These are phyloP conservation scores for Arabidopsis lyrata DNA, from an alignment of 441 rosid genomes.

Conservation along the genomic window DNA sequence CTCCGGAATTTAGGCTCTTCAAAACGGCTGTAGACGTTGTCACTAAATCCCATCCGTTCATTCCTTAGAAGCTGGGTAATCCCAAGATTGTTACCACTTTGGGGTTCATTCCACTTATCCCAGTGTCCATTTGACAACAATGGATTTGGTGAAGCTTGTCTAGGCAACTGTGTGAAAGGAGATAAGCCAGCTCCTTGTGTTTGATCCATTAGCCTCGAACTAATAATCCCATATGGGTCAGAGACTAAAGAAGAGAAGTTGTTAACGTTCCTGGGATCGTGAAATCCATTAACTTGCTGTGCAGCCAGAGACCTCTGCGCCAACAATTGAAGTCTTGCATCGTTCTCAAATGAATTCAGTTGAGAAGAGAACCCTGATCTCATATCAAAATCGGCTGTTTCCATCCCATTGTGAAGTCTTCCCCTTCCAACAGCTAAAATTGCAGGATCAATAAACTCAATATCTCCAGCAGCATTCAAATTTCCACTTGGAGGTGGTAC, in stretches of 20 bases:
- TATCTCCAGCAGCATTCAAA: constrained; percentile 54
- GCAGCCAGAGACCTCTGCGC: constrained; percentile 49
- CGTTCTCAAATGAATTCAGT: constrained; percentile 65
- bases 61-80: constrained; percentile 69
- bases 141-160: constrained; percentile 67
- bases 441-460: constrained; percentile 95
- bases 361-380: constrained; percentile 64
- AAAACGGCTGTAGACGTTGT: constrained; percentile 52
- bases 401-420: constrained; percentile 46
- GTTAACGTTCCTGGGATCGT: constrained; percentile 51
- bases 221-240: constrained; percentile 67
- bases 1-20: constrained; percentile 72
- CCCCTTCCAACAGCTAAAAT: constrained; percentile 96
- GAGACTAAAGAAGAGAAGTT: constrained; percentile 51
- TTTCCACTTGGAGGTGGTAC: constrained; percentile 55
- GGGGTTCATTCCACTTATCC: constrained; percentile 84
- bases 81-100: constrained; percentile 59
- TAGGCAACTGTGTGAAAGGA: constrained; percentile 58
- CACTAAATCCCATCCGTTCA: constrained; percentile 73
- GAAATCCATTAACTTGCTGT: constrained; percentile 56
- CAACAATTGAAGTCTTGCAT: constrained; percentile 64
- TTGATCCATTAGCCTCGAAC: constrained; percentile 76
- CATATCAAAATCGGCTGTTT: constrained; percentile 61
- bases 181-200: constrained; percentile 60
- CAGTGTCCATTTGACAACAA: constrained; percentile 75